phyloP scores from a whole-genome alignment of 768 basidiomycete species.

The Lactarius hengduanensis region DNA sequence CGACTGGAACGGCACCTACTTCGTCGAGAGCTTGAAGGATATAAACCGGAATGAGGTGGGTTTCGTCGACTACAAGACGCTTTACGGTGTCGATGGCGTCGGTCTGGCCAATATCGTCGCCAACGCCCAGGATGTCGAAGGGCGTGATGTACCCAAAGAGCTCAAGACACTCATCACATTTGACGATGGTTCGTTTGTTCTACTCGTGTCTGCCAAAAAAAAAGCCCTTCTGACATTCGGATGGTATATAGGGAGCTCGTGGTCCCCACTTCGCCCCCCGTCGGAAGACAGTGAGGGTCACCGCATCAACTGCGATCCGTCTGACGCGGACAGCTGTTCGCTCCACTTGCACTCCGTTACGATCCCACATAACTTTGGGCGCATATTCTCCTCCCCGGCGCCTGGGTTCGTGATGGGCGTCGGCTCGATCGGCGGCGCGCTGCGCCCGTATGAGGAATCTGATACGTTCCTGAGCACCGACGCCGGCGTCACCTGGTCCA shows the following conservation, averaged over 20 bases:
- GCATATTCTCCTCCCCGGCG: constrained; percentile 91
- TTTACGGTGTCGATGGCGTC: constrained; percentile 86
- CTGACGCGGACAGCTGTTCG: constrained; percentile 62
- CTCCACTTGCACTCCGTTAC: constrained; percentile 94
- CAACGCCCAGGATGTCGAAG: constrained; percentile 83
- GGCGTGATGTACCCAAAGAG: constrained; percentile 63
- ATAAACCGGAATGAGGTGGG: constrained; percentile 89
- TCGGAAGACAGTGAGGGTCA: constrained; percentile 57
- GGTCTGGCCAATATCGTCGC: constrained; percentile 86
- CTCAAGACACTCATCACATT: constrained; percentile 83
- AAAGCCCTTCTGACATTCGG: neutral
- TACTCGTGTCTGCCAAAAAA: neutral
- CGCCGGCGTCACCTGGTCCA: constrained; percentile 83
- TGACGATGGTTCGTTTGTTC: constrained; percentile 61
- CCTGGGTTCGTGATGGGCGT: constrained; percentile 98
- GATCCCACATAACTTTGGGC: constrained; percentile 87
- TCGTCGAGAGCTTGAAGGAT: constrained; percentile 85
- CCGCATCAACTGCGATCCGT: constrained; percentile 58
- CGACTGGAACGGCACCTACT: constrained; percentile 95
- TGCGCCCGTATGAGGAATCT: constrained; percentile 76
- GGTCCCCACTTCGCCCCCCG: constrained; percentile 65
- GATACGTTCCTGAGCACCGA: constrained; percentile 94
- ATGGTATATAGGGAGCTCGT: constrained; percentile 53
- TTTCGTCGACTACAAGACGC: constrained; percentile 89
- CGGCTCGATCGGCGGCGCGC: constrained; percentile 71